Percentiles rank a stretch among this genome's conserved stretches.
These are phyloP conservation scores for Rhodotorula sp. DNA, from an alignment of 1,284 basidiomycete genomes.

Conservation along the genomic window DNA sequence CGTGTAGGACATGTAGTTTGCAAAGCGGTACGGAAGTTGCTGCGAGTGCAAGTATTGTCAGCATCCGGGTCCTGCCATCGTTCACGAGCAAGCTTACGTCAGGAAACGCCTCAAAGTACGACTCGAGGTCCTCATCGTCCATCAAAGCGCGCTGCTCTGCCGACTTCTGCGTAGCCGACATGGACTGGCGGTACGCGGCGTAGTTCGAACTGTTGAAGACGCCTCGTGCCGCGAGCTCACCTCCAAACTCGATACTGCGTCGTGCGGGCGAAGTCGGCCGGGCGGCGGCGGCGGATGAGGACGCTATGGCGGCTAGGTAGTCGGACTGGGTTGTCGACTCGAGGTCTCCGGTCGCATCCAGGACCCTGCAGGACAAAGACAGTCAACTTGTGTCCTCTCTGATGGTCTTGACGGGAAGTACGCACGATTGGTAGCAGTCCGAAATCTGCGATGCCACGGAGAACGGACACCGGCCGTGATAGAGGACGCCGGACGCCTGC, in stretches of 20 bases:
- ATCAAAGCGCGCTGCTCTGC: conserved; percentile 6
- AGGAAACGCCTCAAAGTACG: conserved; percentile 21
- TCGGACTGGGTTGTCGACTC: conserved; percentile 15
- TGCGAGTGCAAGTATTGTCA: not conserved
- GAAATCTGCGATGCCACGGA: not conserved
- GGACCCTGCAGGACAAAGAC: not conserved
- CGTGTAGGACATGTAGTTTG: not conserved
- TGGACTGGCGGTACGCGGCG: not conserved
- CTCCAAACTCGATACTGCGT: not conserved
- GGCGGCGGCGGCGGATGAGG: not conserved
- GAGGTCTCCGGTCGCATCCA: conserved; percentile 17
- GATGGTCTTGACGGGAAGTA: not conserved
- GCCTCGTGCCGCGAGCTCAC: not conserved
- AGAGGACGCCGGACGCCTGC: conserved; percentile 32
- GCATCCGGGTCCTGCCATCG: too few relatives aligned
- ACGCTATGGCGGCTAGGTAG: not conserved
- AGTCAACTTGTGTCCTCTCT: not conserved
- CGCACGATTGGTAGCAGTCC: conserved; percentile 24
- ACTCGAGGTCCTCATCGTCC: conserved; percentile 27
- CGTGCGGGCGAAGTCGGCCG: not conserved
- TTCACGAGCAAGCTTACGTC: too few relatives aligned
- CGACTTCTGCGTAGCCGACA: not conserved
- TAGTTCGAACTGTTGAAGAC: not conserved
- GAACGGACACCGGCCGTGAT: conserved; percentile 10
- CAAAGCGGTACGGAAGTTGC: conserved; percentile 8